A percentile compares a stretch with the other conserved stretches of the same genome.
Conservation (phyloP, 2,329 filamentous ascomycete species). For the Aspergillus carbonarius region DNA sequence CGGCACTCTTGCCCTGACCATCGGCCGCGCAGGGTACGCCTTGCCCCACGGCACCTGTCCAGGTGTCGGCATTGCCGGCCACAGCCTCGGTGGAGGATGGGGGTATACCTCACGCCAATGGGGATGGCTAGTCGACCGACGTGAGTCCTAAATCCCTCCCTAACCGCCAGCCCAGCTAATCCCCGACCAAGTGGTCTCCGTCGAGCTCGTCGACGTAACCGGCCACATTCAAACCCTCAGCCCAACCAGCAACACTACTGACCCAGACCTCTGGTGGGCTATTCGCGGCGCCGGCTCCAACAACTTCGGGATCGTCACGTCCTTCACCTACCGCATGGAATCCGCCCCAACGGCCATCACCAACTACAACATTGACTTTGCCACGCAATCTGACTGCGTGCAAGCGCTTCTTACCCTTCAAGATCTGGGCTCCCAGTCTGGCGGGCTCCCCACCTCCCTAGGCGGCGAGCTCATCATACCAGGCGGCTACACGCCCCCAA, state of each 20-base stretch:
- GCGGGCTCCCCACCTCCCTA: not conserved
- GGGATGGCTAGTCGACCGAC: conserved; percentile 9
- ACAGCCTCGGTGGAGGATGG: conserved; percentile 8
- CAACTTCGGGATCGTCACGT: conserved; percentile 9
- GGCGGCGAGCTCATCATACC: not conserved
- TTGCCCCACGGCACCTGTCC: conserved; percentile 10
- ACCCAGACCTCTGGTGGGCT: conserved; percentile 11
- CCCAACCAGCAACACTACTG: not conserved
- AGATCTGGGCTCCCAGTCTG: not conserved
- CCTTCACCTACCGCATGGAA: conserved; percentile 7
- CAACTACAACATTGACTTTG: conserved; percentile 9
- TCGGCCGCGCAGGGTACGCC: conserved; percentile 6
- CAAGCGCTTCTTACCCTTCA: conserved; percentile 8
- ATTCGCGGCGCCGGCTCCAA: conserved; percentile 10
- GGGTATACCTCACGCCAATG: conserved; percentile 7
- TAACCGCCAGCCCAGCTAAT: not conserved
- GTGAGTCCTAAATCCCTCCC: not conserved
- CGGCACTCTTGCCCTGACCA: not conserved
- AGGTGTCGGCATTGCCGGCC: conserved; percentile 3
- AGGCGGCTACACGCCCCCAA: not conserved
- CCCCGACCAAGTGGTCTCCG: not conserved
- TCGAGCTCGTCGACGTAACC: not conserved
- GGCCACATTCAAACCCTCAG: not conserved
- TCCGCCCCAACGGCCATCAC: conserved; percentile 1
- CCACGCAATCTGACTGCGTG: conserved; percentile 3